Conservation (phyloP, 306 rosid species). For the Erythrophleum fordii region DNA sequence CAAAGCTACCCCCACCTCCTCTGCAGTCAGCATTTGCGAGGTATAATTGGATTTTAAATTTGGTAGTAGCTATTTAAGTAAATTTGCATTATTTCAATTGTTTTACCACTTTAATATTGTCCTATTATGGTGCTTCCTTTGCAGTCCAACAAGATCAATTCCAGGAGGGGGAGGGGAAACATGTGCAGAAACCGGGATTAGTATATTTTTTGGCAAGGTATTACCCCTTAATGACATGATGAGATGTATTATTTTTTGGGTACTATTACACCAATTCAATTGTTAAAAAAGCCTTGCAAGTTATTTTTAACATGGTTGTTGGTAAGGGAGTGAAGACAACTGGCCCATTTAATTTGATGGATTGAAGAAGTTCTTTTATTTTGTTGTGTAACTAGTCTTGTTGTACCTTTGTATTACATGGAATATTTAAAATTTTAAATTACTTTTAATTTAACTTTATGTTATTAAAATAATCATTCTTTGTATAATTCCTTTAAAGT, state of each 20-base stretch:
- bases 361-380: neutral
- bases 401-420: too few species aligned
- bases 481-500: too few species aligned
- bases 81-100: constrained; percentile 24
- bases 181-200: constrained; percentile 95
- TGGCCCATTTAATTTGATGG: constrained; percentile 7
- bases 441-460: too few species aligned
- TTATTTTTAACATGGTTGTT: constrained; percentile 19
- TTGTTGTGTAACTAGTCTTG: neutral
- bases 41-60: constrained; percentile 46
- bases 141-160: constrained; percentile 94
- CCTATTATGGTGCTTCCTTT: constrained; percentile 20
- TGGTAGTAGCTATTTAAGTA: constrained; percentile 22
- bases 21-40: constrained; percentile 98
- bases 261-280: constrained; percentile 6
- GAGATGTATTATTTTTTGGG: neutral
- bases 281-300: constrained; percentile 15
- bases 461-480: too few species aligned
- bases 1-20: constrained; percentile 82
- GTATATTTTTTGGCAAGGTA: constrained; percentile 89
- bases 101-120: constrained; percentile 15
- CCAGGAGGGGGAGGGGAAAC: constrained; percentile 99
- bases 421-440: too few species aligned
- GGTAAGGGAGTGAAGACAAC: constrained; percentile 11
- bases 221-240: constrained; percentile 1